A percentile compares a stretch with the other conserved stretches of the same genome.
These are phyloP conservation scores for Yamadazyma blattariae DNA, from an alignment of 1,139 yeast species.

Conservation along the genomic window DNA sequence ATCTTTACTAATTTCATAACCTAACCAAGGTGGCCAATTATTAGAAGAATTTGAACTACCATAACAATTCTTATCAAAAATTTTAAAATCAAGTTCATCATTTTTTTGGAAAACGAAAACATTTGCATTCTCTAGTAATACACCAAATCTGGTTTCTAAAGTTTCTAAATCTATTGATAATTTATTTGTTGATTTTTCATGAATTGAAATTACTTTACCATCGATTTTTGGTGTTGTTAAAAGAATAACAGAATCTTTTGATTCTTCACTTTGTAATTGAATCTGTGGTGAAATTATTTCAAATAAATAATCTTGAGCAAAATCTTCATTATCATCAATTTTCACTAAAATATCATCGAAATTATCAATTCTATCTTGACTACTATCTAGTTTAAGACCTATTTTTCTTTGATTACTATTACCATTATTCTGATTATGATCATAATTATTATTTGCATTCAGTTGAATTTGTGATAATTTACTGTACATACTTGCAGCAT, in stretches of 20 bases:
- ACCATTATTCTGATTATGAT: neutral
- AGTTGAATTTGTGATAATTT: neutral
- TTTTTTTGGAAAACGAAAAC: slow-evolving; percentile 38
- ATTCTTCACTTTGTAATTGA: slow-evolving; percentile 68
- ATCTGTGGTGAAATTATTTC: slow-evolving; percentile 85
- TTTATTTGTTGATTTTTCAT: slow-evolving; percentile 23
- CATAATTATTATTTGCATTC: neutral
- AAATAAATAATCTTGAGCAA: slow-evolving; percentile 62
- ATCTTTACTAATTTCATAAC: slow-evolving; percentile 40
- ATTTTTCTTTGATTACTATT: no score
- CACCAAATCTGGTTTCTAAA: slow-evolving; percentile 38
- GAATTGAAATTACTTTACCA: slow-evolving; percentile 37
- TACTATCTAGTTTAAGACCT: slow-evolving; percentile 10
- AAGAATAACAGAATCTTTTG: slow-evolving; percentile 58
- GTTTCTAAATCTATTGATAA: slow-evolving; percentile 23
- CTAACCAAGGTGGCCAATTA: slow-evolving; percentile 50
- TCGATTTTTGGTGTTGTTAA: slow-evolving; percentile 40
- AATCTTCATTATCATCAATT: slow-evolving; percentile 38
- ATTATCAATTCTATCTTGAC: slow-evolving; percentile 26
- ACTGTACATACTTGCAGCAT: neutral
- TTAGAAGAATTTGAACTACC: slow-evolving; percentile 33
- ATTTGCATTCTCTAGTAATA: slow-evolving; percentile 36
- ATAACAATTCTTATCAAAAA: slow-evolving; percentile 29
- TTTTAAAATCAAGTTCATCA: slow-evolving; percentile 14
- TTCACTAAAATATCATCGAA: slow-evolving; percentile 54